Evolutionary conservation across 202 grass and related monocot genomes (phyloP), one percentile per base, ranked within the genome.

Genomic region (Panicum hallii): DNA sequence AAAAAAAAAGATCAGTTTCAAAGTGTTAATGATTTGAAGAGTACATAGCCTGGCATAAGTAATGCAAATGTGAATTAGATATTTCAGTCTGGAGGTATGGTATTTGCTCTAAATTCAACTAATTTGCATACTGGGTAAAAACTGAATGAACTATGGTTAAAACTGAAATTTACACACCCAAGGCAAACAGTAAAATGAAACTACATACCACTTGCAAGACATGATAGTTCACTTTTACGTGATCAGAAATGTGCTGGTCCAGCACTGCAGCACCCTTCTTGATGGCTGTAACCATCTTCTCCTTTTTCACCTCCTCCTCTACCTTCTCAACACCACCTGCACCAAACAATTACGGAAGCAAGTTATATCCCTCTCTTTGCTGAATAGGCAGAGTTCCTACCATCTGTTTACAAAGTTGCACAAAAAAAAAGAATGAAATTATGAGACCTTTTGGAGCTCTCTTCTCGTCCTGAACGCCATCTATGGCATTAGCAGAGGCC

Each of bases 201-300:
- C 79, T 19, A 82, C 86, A 14, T 69, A 98, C 95, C 86, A 90
- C 83, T 87, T 92, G 87, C 83, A 98, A 89, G 23, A 98, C 93
- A 92, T 98, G 95, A 78, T 92, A 95, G 46, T 65, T 75, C 70
- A 56, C 84, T 84, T 98, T 93, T 62, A 93, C 90, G 69, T 90
- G 83, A 55, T 89, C 84, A 28, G 91, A 89, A 80, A 98, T 79
- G 80, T 93, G 63, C 70, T 90, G 81, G 49, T 98, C 91, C 73
- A 98, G 85, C 74, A 98, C 91, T 8, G 93, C 93, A 50, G 80
- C 87, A 73, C 93, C 93, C 84, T 98, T 98, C 81, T 93, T 98
- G 19, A 79, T 98, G 75, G 89, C 86, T 19, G 69, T 95, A 66
- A 98, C 81, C 49, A 95, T 83, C 88, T 89, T 98, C 74, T 93